Evolutionary conservation across 2,329 filamentous ascomycete species (phyloP), one percentile per base, ranked within the genome.

Genomic region (Diaporthe sp.): DNA sequence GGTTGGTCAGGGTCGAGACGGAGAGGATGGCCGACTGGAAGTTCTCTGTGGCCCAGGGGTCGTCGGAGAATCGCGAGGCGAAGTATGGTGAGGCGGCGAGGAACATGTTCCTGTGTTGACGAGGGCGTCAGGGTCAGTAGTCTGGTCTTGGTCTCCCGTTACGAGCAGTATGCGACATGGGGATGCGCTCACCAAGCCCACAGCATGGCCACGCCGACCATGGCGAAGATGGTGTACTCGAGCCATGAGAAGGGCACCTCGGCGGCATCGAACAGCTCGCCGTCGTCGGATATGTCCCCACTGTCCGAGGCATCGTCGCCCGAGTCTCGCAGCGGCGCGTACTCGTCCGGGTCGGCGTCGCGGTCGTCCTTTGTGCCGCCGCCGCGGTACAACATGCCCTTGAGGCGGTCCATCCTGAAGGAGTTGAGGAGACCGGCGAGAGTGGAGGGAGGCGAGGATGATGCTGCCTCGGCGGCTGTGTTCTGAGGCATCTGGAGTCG

Each of bases 41-140:
- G 86, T 95, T 94, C 77, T 91, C 88, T 47, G 92, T 88, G 73
- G 97, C 92, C 88, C 91, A 94, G 71, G 90, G 85, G 81, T 92
- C 91, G 75, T 89, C 87, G 60, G 89, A 86, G 83, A 98, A 97
- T 78, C 96, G 95, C 67, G 87, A 88, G 80, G 96, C 92, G 85
- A 98, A 98, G 87, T 98, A 98, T 6, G 96, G 95, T 2, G 95
- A 95, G 12, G 96, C 95, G 60, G 97, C 96, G 78, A 98, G 91
- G 83, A 98, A 98, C 96, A 98, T 98, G 86, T 98, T 98, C 95
- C 95, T 96, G 78, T 13, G 19, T 22, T 4, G 70, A 17, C 2
- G 47, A 40, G 17, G 22, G 72, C 57, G 33, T 22, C 19, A 50
- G 17, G 6, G 47, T 25, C 38, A 58, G 69, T 66, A 13, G 60